Evolutionary conservation across 345 rosid species (phyloP).

Genomic region (Geranium brycei): DNA sequence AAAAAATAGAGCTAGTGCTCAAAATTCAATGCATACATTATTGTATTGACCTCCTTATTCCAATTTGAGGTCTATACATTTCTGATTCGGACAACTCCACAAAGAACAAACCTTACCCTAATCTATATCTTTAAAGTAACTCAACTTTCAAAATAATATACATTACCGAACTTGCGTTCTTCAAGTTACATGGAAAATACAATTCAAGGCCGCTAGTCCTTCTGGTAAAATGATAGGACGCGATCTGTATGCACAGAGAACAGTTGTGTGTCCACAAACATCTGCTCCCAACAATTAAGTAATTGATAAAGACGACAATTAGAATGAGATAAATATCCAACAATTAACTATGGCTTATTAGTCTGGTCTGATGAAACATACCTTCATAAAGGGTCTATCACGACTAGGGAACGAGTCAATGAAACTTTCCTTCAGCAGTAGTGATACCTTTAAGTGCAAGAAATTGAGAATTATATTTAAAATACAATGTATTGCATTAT

Average conservation of each 20-base stretch:
- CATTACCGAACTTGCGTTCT: constrained; percentile 17
- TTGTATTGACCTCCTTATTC: too few species aligned
- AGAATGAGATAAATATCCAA: not conserved
- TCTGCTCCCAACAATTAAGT: constrained; percentile 25
- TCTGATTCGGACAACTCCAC: too few species aligned
- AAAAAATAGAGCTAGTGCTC: too few species aligned
- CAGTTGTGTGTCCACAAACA: constrained; percentile 82
- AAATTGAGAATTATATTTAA: not conserved
- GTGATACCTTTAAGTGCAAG: constrained; percentile 49
- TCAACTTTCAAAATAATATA: constrained; percentile 1
- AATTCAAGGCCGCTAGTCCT: constrained; percentile 37
- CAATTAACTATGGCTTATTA: not conserved
- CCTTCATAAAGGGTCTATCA: constrained; percentile 87
- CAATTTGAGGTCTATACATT: too few species aligned
- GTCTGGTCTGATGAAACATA: constrained; percentile 10
- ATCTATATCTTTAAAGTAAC: too few species aligned
- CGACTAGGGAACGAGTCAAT: constrained; percentile 72
- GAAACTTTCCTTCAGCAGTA: constrained; percentile 86
- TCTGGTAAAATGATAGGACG: constrained; percentile 80
- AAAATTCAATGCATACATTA: too few species aligned
- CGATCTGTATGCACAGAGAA: constrained; percentile 95
- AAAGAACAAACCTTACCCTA: too few species aligned
- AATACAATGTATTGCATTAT: not conserved
- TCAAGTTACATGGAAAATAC: constrained; percentile 12
- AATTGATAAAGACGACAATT: not conserved